phyloP scores from a whole-genome alignment of 1,284 basidiomycete genomes.

The Microbotryum intermedium region DNA sequence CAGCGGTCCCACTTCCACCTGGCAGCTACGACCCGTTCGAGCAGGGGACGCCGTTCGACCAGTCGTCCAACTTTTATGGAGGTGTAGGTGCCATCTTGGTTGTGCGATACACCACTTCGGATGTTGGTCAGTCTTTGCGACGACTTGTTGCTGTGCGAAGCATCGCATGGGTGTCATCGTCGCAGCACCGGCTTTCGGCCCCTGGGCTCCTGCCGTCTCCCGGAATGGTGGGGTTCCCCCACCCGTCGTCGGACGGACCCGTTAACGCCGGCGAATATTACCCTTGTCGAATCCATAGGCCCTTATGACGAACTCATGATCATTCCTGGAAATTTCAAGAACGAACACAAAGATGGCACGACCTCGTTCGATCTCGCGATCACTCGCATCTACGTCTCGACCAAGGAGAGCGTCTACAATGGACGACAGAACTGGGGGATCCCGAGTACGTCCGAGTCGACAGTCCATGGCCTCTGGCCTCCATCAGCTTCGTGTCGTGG shows the following conservation, averaged over 20 bases:
- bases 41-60: background rate
- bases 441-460: slow-evolving; percentile 6
- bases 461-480: too few species aligned
- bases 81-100: background rate
- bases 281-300: background rate
- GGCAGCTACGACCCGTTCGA: background rate
- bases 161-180: too few species aligned
- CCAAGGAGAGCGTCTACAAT: slow-evolving; percentile 11
- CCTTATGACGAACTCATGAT: slow-evolving; percentile 20
- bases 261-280: background rate
- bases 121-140: background rate
- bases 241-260: background rate
- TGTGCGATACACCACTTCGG: background rate
- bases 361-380: slow-evolving; percentile 1
- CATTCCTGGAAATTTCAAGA: slow-evolving; percentile 11
- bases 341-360: background rate
- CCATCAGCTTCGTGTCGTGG: too few species aligned
- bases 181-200: too few species aligned
- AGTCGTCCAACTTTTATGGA: background rate
- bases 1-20: background rate
- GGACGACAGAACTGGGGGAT: slow-evolving; percentile 17
- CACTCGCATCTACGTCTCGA: slow-evolving; percentile 19
- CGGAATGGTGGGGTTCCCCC: background rate
- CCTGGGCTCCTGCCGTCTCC: background rate
- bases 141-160: too few species aligned